These are phyloP conservation scores for Pseudoturritis turrita DNA, from an alignment of 345 rosid species.

Conservation along the genomic window DNA sequence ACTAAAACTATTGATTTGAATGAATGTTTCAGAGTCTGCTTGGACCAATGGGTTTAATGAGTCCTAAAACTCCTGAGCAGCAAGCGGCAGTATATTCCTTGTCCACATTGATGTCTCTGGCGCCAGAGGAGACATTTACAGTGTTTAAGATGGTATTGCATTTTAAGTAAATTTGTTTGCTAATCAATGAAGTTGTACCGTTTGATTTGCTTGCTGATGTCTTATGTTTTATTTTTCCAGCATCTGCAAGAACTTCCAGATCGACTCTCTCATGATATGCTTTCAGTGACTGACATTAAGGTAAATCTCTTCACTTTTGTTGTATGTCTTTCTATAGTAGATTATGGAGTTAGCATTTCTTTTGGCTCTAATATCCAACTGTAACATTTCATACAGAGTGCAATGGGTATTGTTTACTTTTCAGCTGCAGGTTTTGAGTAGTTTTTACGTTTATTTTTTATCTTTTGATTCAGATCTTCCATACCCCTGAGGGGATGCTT, in stretches of 20 bases:
- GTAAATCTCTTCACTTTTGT: constrained; percentile 33
- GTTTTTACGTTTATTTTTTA: neutral
- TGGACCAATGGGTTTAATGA: no score
- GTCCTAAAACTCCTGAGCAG: no score
- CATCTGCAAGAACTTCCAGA: constrained; percentile 66
- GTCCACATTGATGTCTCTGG: no score
- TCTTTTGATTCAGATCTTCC: constrained; percentile 55
- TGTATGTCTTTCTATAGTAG: neutral
- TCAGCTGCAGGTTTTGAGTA: constrained; percentile 13
- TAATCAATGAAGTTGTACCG: no score
- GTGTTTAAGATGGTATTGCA: no score
- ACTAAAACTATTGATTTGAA: no score
- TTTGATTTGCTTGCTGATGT: no score
- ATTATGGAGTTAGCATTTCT: neutral
- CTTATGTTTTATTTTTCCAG: constrained; percentile 39
- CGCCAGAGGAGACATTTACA: no score
- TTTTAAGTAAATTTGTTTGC: no score
- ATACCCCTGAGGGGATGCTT: constrained; percentile 88
- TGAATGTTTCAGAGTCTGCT: no score
- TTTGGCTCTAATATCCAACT: no score
- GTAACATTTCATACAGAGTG: neutral
- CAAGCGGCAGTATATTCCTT: no score
- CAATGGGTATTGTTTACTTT: neutral
- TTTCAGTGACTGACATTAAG: constrained; percentile 71
- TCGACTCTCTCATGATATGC: constrained; percentile 67